Evolutionary conservation across 1,284 basidiomycete species (phyloP), one percentile per base, ranked within the genome.

Genomic region (Papiliotrema laurentii): DNA sequence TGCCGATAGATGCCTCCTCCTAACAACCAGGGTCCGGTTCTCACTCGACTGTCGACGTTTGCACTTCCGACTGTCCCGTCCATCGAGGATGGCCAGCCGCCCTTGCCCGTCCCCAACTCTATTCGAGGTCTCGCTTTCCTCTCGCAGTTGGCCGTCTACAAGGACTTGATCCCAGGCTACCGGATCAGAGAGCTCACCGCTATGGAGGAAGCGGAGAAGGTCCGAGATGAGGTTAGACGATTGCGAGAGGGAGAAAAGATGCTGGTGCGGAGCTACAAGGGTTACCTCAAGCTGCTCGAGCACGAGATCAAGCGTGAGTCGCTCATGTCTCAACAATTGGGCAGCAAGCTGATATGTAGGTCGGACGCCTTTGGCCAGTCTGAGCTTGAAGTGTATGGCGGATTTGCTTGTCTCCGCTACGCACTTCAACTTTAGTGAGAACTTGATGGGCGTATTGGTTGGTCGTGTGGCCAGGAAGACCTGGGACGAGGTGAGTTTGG

Each of bases 181-280:
- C 72, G 79, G 27, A 97, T 99, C 67, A 87, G 96, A 45, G 75
- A 84, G 14, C 77, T 99, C 28, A 90, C 89, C 2, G 94, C 92
- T 33, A 82, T 82, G 55, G 96, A 99, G 74, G 88, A 88, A 71
- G 77, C 83, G 4, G 92, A 96, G 70, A 94, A 93, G 71, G 92
- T 97, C 50, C 85, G 89, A 68, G 94, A 98, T 73, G 85, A 92
- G 74, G 90, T 98, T 3, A 81, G 86, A 18, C 80, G 85, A 26
- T 85, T 89, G 55, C 82, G 96, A 60, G 96, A 98, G 67, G 98
- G 87, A 80, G 96, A 99, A 71, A 91, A 97, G 71, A 87, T 92
- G n/a, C 79, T 99, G 43, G 87, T 98, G 19, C 75, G 78, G 45
- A 83, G 86, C 34, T 99, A 99, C 74, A 91, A 96, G 71, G 78